Evolutionary conservation across 179 eudicot species (phyloP), one percentile per base, ranked within the genome.

Genomic region (Dionaea muscipula): DNA sequence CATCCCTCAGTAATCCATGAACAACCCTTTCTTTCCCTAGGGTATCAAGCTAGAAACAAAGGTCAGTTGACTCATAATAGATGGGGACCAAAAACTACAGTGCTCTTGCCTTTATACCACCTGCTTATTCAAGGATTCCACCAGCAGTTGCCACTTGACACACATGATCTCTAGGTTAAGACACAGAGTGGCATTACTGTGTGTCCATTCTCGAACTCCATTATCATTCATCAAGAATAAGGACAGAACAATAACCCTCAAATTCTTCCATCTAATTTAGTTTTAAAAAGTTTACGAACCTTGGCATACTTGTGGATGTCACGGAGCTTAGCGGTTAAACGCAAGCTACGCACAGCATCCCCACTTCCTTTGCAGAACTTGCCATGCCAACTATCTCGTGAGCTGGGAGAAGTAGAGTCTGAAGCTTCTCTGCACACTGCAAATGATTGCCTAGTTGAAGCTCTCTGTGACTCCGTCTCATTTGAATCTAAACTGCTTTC

Each of bases 281-380:
- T 16, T 12, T 4, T 49, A 4, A 7, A 49, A 57, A 57, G 11
- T 25, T 20, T 2, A 64, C 64, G 54, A 10, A 93, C 96, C 99
- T 93, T 93, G 1, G 96, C 99, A 75, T 64, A 85, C 73, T 78
- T 88, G 68, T 83, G 86, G 67, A 93, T 81, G 74, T 93, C 99
- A 15, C 99, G 95, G 37, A 93, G 86, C 75, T 83, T 93, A 60
- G 86, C 56, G 13, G 99, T 85, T 77, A 93, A 49, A 26, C 95
- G 83, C 76, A 84, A 69, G 76, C 82, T 72, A 62, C 81, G 88
- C 33, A 78, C 79, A 55, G 93, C 74, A 49, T 93, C 99, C 45
- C 78, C 80, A 65, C 81, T 81, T 59, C 94, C 77, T 59, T 59
- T 93, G 51, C 63, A 54, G 15, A 37, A 57, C 72, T 79, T 93